Evolutionary conservation across 495 filamentous ascomycete species (phyloP), one percentile per base, ranked within the genome.

Genomic region (Daldinia childiae): DNA sequence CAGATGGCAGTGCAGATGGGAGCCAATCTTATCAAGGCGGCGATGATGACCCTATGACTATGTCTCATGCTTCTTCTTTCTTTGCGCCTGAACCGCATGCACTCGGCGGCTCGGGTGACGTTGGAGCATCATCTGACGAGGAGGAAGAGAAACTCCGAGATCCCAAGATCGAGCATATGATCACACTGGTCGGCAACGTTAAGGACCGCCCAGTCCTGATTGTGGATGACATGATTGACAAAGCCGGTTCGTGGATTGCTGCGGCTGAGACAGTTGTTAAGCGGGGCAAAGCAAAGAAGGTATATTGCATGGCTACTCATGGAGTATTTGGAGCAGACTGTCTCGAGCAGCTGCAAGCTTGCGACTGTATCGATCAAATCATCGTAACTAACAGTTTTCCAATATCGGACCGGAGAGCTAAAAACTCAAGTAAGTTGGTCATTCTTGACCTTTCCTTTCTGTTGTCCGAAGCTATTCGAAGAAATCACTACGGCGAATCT

Each of bases 171-270:
- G 95, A 99, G 79, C 92, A 92, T 78, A 98, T 93, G 83, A 94
- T 98, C 73, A 99, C 95, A 2, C 84, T 99, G 58, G 96, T 99
- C 34, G 95, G 95, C 65, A 92, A 98, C 69, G 95, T 99, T 59
- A 89, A 88, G 72, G 89, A 91, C 78, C 88, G 90, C 61, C 88
- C 92, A 2, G 95, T 98, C 39, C 90, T 99, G 79, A 91, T 99
- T 66, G 91, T 99, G 55, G 95, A 99, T 82, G 95, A 99, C 80
- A 97, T 99, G 92, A 98, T 99, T 73, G 95, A 99, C 82, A 97
- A 97, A 79, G 89, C 93, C 29, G 93, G 92, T 21, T 96, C 93
- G 19, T 99, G 95, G 95, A 95, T 98, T 73, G 95, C 95, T 8
- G 95, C 95, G n/a, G 95, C 95, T 9, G 95, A 99, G 82, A 97